phyloP scores from a whole-genome alignment of 2,329 filamentous ascomycete genomes.

The Basipetospora chlamydospora region DNA sequence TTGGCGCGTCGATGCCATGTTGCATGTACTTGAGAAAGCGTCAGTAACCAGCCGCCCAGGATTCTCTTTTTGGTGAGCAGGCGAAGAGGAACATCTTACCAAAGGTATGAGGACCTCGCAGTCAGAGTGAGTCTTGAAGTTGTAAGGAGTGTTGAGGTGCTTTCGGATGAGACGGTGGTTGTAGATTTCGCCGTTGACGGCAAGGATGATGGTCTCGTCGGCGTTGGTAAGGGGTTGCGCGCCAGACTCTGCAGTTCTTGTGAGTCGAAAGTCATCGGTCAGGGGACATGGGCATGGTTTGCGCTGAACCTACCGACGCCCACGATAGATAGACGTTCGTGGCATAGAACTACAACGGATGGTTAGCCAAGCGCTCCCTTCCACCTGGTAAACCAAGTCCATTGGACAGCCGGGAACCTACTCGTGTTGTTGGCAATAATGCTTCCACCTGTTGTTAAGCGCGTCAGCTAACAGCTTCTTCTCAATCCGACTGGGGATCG shows the following conservation, averaged over 20 bases:
- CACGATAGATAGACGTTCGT: constrained; percentile 95
- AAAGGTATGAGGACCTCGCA: constrained; percentile 98
- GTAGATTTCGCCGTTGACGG: constrained; percentile 99
- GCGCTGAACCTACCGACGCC: constrained; percentile 59
- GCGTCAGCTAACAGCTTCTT: constrained; percentile 7
- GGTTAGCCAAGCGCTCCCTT: too few species aligned
- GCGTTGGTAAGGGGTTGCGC: constrained; percentile 91
- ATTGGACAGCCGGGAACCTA: too few species aligned
- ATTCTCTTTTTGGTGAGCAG: too few species aligned
- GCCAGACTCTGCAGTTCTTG: constrained; percentile 55
- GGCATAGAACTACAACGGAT: constrained; percentile 58
- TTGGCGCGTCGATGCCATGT: constrained; percentile 81
- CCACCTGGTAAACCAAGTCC: too few species aligned
- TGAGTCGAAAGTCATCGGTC: constrained; percentile 10
- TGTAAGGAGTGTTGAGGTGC: constrained; percentile 65
- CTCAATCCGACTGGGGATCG: constrained; percentile 4
- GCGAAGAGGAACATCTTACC: constrained; percentile 36
- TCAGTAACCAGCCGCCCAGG: not conserved
- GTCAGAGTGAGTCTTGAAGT: constrained; percentile 97
- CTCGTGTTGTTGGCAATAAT: constrained; percentile 82
- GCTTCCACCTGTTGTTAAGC: constrained; percentile 59
- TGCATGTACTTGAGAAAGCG: constrained; percentile 68
- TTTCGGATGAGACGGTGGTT: constrained; percentile 96
- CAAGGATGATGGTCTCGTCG: constrained; percentile 74
- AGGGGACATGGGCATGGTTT: constrained; percentile 5